Conservation (phyloP, 2,329 filamentous ascomycete genomes). For the Aspergillus felis region DNA sequence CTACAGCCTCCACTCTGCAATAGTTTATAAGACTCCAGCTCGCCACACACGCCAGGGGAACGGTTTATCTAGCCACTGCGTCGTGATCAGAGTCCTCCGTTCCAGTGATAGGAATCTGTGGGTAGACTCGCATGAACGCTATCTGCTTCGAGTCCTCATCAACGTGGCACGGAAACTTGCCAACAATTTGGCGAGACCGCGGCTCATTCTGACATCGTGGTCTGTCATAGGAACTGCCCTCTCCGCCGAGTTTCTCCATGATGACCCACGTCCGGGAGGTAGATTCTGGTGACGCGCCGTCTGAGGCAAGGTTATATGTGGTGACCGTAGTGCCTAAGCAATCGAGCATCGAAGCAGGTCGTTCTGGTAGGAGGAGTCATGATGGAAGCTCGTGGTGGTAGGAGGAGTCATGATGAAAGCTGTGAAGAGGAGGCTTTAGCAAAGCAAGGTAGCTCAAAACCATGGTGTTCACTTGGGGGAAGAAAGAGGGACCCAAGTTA, state of each 20-base stretch:
- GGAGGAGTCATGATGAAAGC: too few relatives aligned
- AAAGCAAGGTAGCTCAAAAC: too few relatives aligned
- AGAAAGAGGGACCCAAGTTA: too few relatives aligned
- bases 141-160: slow-evolving; percentile 5
- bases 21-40: slow-evolving; percentile 11
- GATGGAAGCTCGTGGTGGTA: background rate
- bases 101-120: slow-evolving; percentile 14
- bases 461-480: too few relatives aligned
- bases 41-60: slow-evolving; percentile 13
- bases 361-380: slow-evolving; percentile 5
- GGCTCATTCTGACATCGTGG: slow-evolving; percentile 5
- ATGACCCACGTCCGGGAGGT: slow-evolving; percentile 9
- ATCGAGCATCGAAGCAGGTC: slow-evolving; percentile 9
- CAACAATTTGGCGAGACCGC: slow-evolving; percentile 7
- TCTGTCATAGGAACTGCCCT: slow-evolving; percentile 7
- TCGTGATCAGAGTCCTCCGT: slow-evolving; percentile 10
- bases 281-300: slow-evolving; percentile 3
- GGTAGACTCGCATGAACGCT: slow-evolving; percentile 16
- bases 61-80: slow-evolving; percentile 10
- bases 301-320: slow-evolving; percentile 6
- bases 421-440: too few relatives aligned
- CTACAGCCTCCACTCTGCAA: slow-evolving; percentile 11
- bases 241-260: slow-evolving; percentile 9
- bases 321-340: slow-evolving; percentile 14
- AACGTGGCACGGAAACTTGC: slow-evolving; percentile 12